These are phyloP conservation scores for Thraustochytrium sp. DNA, from an alignment of 352 stramenopile genomes.

Conservation along the genomic window DNA sequence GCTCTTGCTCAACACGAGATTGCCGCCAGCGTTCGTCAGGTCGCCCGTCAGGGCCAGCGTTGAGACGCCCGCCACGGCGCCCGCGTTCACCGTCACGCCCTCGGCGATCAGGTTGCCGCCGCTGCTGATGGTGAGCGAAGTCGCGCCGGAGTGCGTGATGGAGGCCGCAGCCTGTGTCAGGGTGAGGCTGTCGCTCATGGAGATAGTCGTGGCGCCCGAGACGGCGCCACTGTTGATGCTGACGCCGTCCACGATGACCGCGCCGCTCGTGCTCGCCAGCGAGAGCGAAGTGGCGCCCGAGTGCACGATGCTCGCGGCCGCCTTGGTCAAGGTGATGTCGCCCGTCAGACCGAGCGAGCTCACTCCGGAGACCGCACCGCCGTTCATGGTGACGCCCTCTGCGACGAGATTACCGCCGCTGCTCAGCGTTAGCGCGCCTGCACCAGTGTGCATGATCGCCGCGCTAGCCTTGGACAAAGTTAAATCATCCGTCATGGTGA, in stretches of 20 bases:
- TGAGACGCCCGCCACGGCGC: background rate
- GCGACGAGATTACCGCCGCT: background rate
- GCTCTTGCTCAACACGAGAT: background rate
- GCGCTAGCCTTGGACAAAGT: background rate
- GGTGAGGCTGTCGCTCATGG: background rate
- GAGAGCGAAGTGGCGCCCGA: background rate
- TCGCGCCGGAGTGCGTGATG: background rate
- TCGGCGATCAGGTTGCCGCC: background rate
- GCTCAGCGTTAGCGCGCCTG: background rate
- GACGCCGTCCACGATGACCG: background rate
- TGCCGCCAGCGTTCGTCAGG: background rate
- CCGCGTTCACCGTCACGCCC: background rate
- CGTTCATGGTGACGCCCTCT: background rate
- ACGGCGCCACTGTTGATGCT: constrained; percentile 7
- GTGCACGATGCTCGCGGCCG: background rate
- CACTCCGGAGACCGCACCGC: background rate
- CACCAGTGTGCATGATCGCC: background rate
- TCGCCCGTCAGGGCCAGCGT: background rate
- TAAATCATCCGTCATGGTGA: background rate
- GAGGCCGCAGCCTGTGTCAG: background rate
- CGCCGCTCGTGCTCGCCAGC: background rate
- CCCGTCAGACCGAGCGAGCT: background rate
- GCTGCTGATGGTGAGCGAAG: background rate
- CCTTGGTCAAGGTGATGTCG: background rate
- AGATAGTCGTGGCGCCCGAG: background rate